Base-by-base conservation (phyloP, 371 early-diverging fungal genomes). In the Umbelopsis sp. region DNA sequence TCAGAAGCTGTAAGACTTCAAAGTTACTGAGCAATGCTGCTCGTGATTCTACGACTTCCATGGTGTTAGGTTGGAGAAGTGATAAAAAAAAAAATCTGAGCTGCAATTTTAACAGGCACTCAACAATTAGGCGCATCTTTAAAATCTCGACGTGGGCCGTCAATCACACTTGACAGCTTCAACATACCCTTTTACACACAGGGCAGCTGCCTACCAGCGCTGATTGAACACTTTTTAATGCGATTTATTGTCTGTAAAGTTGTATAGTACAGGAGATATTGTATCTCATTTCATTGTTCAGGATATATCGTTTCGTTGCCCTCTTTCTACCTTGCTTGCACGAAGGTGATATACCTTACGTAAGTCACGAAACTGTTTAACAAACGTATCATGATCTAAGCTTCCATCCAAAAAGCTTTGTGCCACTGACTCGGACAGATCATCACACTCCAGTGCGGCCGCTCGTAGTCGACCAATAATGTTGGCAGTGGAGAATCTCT, bases 271-370 rank as follows among this genome's bases (percentile, higher is more conserved):
- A 57, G 57, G 57, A 57, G 57, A 57, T 29, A 57, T 18, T 32
- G 7, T 2, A 57, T 35, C 57, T 29, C 57, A 16, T 32, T 29
- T 29, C 32, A 16, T 57, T 14, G 37, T 35, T 35, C 29, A 57
- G 57, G 57, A 57, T 35, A 57, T 57, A 57, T 57, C 57, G 7
- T 35, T 57, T 18, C 67, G 50, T 63, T 84, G 86, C 8, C 83
- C 78, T 45, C 85, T 73, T 67, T 88, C 88, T 37, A 85, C 73
- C 71, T 86, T 88, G 76, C 86, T 86, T 63, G 83, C 85, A 66
- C 87, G 78, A 64, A 88, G 68, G 76, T 88, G 88, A 65, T 88
- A 88, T 32, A 88, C 88, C 66, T 88, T 88, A 22, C 87, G 78
- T 41, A 86, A 72, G 8, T 88, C 88, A 52, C 86, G 79, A 53